A percentile compares a stretch with the other conserved stretches of the same genome.
Evolutionary conservation across 345 rosid species (phyloP).

Genomic region (Mercurialis annua): DNA sequence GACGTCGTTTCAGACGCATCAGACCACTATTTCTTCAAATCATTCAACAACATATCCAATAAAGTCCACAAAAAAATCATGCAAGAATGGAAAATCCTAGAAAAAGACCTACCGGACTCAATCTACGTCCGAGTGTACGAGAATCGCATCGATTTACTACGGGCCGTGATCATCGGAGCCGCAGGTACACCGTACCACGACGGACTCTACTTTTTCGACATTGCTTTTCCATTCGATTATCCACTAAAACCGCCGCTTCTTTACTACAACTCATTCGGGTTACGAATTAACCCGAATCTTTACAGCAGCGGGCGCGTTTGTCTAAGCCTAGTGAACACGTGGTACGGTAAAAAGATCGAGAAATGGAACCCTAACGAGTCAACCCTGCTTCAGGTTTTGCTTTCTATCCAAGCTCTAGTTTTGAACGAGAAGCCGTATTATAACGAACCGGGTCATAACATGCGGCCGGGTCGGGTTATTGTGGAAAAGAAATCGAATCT

Average conservation of each 20-base stretch:
- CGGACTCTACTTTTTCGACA: conserved; percentile 64
- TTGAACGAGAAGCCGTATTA: conserved; percentile 50
- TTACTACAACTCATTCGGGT: conserved; percentile 45
- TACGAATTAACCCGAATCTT: conserved; percentile 57
- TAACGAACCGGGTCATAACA: conserved; percentile 42
- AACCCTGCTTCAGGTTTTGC: conserved; percentile 49
- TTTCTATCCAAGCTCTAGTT: conserved; percentile 59
- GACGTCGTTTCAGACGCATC: conserved; percentile 39
- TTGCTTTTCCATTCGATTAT: conserved; percentile 49
- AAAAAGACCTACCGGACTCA: conserved; percentile 43
- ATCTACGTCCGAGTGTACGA: conserved; percentile 58
- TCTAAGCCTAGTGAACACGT: conserved; percentile 52
- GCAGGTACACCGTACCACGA: conserved; percentile 64
- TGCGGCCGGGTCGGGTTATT: conserved; percentile 13
- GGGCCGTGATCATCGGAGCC: conserved; percentile 50
- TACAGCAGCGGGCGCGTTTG: conserved; percentile 47
- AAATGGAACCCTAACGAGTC: conserved; percentile 48
- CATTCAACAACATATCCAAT: conserved; percentile 19
- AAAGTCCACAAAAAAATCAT: conserved; percentile 40
- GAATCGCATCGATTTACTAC: conserved; percentile 41
- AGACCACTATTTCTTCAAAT: conserved; percentile 31
- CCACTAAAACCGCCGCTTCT: conserved; percentile 46
- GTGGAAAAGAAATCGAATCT: conserved; percentile 33
- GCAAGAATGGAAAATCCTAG: conserved; percentile 54
- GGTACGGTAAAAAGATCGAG: conserved; percentile 43